These are phyloP conservation scores for Tylopilus sp. DNA, from an alignment of 768 basidiomycete genomes.

Conservation along the genomic window DNA sequence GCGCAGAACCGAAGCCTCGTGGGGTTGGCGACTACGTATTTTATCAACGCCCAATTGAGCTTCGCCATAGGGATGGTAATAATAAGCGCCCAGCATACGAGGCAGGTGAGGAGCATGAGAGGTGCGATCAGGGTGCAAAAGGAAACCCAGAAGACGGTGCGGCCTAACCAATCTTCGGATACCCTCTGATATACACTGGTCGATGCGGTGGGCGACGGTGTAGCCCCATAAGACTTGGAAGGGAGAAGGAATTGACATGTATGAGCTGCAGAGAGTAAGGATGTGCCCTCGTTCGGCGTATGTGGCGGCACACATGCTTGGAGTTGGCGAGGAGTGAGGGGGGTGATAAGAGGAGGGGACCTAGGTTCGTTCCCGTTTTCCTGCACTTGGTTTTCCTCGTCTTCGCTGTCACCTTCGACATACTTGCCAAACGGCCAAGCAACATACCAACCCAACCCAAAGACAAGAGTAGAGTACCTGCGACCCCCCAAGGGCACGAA, in stretches of 20 bases:
- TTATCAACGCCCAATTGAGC: constrained; percentile 91
- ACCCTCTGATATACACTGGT: constrained; percentile 21
- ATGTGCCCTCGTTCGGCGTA: constrained; percentile 44
- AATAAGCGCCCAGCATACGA: constrained; percentile 93
- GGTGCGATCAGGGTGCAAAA: constrained; percentile 82
- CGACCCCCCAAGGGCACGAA: constrained; percentile 77
- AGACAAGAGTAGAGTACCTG: constrained; percentile 81
- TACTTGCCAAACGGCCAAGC: constrained; percentile 99
- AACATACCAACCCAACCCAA: constrained; percentile 94
- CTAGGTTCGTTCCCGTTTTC: constrained; percentile 23
- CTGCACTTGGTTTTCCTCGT: constrained; percentile 36
- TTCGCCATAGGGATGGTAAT: constrained; percentile 98
- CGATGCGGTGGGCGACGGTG: constrained; percentile 30
- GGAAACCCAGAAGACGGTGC: constrained; percentile 76
- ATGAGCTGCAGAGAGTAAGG: constrained; percentile 36
- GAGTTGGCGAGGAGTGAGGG: constrained; percentile 30
- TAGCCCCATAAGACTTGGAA: constrained; percentile 72
- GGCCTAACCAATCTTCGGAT: constrained; percentile 56
- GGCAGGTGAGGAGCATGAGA: constrained; percentile 80
- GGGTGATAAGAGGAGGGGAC: constrained; percentile 44
- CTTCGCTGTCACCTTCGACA: constrained; percentile 74
- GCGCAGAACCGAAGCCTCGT: constrained; percentile 89
- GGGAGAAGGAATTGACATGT: constrained; percentile 37
- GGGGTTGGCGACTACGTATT: constrained; percentile 74
- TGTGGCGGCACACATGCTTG: constrained; percentile 10